Evolutionary conservation across 768 basidiomycete species (phyloP).

Genomic region (Punctularia strigosozonata): DNA sequence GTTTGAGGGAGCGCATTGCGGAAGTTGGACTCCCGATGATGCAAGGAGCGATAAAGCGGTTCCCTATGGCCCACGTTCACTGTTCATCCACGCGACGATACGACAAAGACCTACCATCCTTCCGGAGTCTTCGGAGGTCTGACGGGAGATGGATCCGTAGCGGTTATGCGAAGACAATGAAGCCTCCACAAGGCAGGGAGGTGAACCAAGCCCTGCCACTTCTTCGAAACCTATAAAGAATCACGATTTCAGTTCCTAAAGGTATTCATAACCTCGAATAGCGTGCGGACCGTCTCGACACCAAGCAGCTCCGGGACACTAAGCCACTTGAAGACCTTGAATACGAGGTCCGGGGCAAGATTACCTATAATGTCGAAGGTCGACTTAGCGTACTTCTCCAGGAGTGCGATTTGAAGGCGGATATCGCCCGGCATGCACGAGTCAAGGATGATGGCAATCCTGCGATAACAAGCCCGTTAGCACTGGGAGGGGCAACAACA

Average conservation of each 20-base stretch:
- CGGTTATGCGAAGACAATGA: conserved; percentile 64
- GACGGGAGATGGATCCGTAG: conserved; percentile 57
- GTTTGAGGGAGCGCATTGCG: conserved; percentile 61
- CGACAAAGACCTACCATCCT: conserved; percentile 48
- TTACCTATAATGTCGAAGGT: conserved; percentile 75
- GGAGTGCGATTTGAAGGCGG: conserved; percentile 67
- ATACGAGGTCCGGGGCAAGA: conserved; percentile 52
- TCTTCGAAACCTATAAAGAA: conserved; percentile 26
- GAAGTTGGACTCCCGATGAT: conserved; percentile 83
- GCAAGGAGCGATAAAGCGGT: conserved; percentile 66
- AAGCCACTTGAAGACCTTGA: conserved; percentile 49
- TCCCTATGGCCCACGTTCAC: conserved; percentile 24
- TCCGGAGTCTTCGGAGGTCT: conserved; percentile 49
- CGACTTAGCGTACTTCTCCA: conserved; percentile 75
- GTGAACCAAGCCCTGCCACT: conserved; percentile 33
- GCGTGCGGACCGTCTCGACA: conserved; percentile 36
- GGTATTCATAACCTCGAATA: neutral
- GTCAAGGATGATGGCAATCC: conserved; percentile 53
- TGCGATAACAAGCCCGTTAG: conserved; percentile 11
- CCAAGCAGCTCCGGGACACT: conserved; percentile 50
- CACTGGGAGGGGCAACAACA: neutral
- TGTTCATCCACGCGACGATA: neutral
- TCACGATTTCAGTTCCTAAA: neutral
- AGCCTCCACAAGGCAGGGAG: conserved; percentile 69
- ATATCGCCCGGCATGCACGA: conserved; percentile 80